A percentile compares a stretch with the other conserved stretches of the same genome.
Conservation (phyloP, 1,284 basidiomycete species). For the Tilletia horrida region DNA sequence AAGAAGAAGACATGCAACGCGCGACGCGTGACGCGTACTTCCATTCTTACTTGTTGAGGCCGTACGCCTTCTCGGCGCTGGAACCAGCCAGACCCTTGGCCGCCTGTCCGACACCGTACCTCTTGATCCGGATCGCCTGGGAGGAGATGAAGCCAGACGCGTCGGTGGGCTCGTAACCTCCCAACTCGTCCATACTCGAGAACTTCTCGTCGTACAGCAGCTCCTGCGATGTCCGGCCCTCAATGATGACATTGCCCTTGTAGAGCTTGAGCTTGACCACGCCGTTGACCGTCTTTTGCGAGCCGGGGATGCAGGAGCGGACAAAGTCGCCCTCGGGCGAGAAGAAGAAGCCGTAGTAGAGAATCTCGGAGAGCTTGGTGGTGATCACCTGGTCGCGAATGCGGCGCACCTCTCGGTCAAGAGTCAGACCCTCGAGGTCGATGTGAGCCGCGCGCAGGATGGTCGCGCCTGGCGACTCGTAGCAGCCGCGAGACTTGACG, state of each 20-base stretch:
- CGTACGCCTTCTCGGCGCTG: constrained; percentile 45
- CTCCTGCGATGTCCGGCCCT: constrained; percentile 85
- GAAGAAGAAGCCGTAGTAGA: constrained; percentile 94
- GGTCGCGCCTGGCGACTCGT: constrained; percentile 93
- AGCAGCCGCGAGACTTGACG: constrained; percentile 97
- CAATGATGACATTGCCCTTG: constrained; percentile 93
- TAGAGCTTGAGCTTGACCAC: constrained; percentile 83
- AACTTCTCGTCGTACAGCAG: constrained; percentile 89
- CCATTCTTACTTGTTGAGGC: constrained; percentile 33
- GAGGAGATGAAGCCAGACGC: constrained; percentile 53
- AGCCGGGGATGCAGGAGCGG: constrained; percentile 70
- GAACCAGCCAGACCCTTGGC: constrained; percentile 45
- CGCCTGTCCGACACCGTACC: constrained; percentile 45
- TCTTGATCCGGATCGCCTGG: constrained; percentile 50
- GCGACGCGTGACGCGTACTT: neutral
- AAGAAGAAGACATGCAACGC: too few species aligned
- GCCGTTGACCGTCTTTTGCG: constrained; percentile 95
- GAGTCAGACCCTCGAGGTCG: constrained; percentile 92
- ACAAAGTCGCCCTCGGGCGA: constrained; percentile 91
- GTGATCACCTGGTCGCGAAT: constrained; percentile 94
- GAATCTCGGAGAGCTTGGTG: constrained; percentile 78
- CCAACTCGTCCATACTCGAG: constrained; percentile 99
- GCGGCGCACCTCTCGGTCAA: constrained; percentile 93
- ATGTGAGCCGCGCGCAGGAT: constrained; percentile 93
- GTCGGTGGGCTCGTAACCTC: constrained; percentile 72